Evolutionary conservation across 352 stramenopile genomes (phyloP).

Genomic region (Phytophthora colocasiae): DNA sequence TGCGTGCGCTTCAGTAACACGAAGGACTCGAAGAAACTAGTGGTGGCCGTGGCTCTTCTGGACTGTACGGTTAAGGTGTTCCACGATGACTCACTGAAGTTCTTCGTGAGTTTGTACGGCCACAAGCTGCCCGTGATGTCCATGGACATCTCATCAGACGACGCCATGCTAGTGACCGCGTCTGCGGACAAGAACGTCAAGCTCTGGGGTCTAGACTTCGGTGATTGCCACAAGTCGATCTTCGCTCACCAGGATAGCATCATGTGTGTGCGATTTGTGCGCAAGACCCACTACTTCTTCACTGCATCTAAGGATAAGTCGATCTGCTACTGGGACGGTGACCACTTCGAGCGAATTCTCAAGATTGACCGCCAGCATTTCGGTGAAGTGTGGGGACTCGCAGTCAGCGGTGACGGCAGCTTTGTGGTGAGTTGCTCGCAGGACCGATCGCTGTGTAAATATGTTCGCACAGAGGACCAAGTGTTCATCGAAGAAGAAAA

Average conservation of each 20-base stretch:
- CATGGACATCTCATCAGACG: conserved; percentile 98
- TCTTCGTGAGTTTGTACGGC: conserved; percentile 99
- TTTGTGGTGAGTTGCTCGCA: conserved; percentile 97
- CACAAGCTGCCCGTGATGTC: conserved; percentile 99
- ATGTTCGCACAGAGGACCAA: conserved; percentile 95
- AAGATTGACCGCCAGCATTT: conserved; percentile 84
- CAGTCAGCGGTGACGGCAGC: conserved; percentile 92
- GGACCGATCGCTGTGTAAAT: conserved; percentile 97
- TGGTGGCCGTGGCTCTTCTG: conserved; percentile 91
- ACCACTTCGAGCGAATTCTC: conserved; percentile 96
- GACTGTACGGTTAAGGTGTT: conserved; percentile 99
- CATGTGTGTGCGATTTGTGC: conserved; percentile 96
- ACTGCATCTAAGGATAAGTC: conserved; percentile 98
- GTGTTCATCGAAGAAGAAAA: conserved; percentile 99
- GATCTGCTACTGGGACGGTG: conserved; percentile 98
- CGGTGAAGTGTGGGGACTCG: conserved; percentile 88
- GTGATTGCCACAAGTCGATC: conserved; percentile 99
- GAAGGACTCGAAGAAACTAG: conserved; percentile 86
- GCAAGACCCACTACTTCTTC: conserved; percentile 99
- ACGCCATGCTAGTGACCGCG: conserved; percentile 97
- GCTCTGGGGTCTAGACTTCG: conserved; percentile 99
- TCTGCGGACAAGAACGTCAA: conserved; percentile 99
- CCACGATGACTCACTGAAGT: conserved; percentile 99
- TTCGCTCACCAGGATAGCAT: conserved; percentile 99
- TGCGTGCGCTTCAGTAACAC: conserved; percentile 97